A percentile compares a stretch with the other conserved stretches of the same genome.
phyloP scores from a whole-genome alignment of 371 early-diverging fungal genomes.

The Syncephalastrum contaminatum region DNA sequence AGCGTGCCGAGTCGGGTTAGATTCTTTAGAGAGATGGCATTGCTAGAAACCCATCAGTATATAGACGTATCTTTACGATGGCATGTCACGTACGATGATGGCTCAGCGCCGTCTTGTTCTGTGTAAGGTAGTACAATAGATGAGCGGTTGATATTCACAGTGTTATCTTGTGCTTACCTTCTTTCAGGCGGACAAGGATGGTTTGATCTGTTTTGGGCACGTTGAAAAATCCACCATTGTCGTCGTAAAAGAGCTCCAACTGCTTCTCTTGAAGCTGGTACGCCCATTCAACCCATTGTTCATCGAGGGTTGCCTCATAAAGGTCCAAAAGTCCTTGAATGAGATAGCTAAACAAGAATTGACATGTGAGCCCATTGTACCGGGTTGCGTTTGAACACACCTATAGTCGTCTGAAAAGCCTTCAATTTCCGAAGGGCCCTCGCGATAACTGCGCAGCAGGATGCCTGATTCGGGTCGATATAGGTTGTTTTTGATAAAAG shows the following conservation, averaged over 20 bases:
- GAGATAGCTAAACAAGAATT: conserved; percentile 24
- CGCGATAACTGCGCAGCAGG: conserved; percentile 49
- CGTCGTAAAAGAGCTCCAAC: conserved; percentile 62
- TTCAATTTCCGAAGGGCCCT: conserved; percentile 47
- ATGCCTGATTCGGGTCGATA: conserved; percentile 31
- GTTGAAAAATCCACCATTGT: conserved; percentile 55
- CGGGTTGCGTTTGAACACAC: conserved; percentile 12
- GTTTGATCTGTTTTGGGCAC: conserved; percentile 39
- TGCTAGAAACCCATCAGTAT: conserved; percentile 19
- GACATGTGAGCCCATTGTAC: background rate
- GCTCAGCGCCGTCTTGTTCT: conserved; percentile 73
- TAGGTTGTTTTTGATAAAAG: conserved; percentile 49
- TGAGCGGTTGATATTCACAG: background rate
- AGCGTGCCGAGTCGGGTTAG: conserved; percentile 39
- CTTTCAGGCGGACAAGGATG: conserved; percentile 61
- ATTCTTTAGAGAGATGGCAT: conserved; percentile 43
- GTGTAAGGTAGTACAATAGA: background rate
- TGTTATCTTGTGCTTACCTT: conserved; percentile 33
- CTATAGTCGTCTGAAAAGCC: conserved; percentile 70
- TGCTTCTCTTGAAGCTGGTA: conserved; percentile 51
- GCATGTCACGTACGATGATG: conserved; percentile 42
- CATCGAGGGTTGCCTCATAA: conserved; percentile 55
- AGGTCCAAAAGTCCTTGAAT: conserved; percentile 59
- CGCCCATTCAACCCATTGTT: conserved; percentile 62
- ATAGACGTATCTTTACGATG: background rate